Conservation (phyloP, 208 protist genomes). For the Angomonas deanei region DNA sequence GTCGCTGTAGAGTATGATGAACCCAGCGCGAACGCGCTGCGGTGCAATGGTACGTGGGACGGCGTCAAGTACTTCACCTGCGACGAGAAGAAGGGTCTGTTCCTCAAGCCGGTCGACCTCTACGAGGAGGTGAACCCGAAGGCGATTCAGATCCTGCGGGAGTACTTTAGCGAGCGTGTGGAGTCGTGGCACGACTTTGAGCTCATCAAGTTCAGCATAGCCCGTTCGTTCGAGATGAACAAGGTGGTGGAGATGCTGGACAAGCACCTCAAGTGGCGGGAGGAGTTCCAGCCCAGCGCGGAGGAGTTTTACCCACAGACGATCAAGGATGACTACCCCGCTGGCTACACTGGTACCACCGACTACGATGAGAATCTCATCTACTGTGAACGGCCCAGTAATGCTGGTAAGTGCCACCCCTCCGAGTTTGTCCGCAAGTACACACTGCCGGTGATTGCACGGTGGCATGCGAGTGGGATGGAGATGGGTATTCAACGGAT, state of each 20-base stretch:
- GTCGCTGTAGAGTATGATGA: slow-evolving; percentile 69
- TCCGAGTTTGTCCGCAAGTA: slow-evolving; percentile 61
- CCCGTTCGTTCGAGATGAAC: slow-evolving; percentile 69
- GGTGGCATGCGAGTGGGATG: slow-evolving; percentile 57
- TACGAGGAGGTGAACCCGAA: slow-evolving; percentile 54
- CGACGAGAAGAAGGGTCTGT: slow-evolving; percentile 28
- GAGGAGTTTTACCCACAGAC: slow-evolving; percentile 76
- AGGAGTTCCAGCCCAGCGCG: slow-evolving; percentile 38
- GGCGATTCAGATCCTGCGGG: slow-evolving; percentile 31
- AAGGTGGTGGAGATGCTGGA: slow-evolving; percentile 71
- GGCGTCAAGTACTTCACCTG: slow-evolving; percentile 54
- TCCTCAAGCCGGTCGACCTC: slow-evolving; percentile 39
- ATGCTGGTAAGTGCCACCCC: slow-evolving; percentile 49
- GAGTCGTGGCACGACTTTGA: slow-evolving; percentile 72
- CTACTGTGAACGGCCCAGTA: slow-evolving; percentile 78
- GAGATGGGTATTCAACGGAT: slow-evolving; percentile 65
- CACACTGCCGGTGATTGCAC: slow-evolving; percentile 47
- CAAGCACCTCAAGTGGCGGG: slow-evolving; percentile 66
- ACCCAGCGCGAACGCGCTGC: slow-evolving; percentile 31
- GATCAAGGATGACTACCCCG: slow-evolving; percentile 65
- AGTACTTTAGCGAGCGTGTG: slow-evolving; percentile 58
- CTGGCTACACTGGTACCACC: slow-evolving; percentile 51
- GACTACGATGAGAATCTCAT: slow-evolving; percentile 80
- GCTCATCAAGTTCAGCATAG: slow-evolving; percentile 82
- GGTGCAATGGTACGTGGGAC: slow-evolving; percentile 51